Percentiles rank a stretch among this genome's conserved stretches.
These are phyloP conservation scores for Trichoderma endophyticum DNA, from an alignment of 2,329 filamentous ascomycete species.

Conservation along the genomic window DNA sequence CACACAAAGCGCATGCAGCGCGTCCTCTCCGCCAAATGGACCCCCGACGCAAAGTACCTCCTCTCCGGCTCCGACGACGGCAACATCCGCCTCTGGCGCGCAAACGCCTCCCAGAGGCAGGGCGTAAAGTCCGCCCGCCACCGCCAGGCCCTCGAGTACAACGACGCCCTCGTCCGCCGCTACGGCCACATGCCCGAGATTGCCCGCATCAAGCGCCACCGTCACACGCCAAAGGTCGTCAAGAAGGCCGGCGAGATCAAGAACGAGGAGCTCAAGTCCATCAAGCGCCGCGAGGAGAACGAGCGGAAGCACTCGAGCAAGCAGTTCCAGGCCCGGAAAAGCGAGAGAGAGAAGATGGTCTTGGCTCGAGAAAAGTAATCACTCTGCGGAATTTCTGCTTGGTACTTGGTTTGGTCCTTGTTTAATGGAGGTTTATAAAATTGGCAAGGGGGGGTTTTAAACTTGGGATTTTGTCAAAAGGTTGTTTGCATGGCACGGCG, in stretches of 20 bases:
- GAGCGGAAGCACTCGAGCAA: constrained; percentile 88
- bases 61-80: constrained; percentile 92
- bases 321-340: constrained; percentile 67
- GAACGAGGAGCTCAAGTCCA: constrained; percentile 76
- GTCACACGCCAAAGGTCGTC: constrained; percentile 85
- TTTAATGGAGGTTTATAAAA: neutral
- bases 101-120: constrained; percentile 76
- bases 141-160: constrained; percentile 86
- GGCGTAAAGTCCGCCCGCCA: constrained; percentile 84
- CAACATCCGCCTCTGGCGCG: constrained; percentile 82
- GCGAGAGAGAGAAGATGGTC: constrained; percentile 91
- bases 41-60: constrained; percentile 84
- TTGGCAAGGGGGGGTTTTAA: neutral
- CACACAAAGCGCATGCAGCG: constrained; percentile 98
- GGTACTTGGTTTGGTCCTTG: neutral
- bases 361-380: constrained; percentile 59
- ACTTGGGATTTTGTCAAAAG: neutral
- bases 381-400: neutral
- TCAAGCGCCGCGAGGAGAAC: constrained; percentile 92
- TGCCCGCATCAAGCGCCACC: constrained; percentile 81
- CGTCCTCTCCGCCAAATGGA: constrained; percentile 81
- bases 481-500: constrained; percentile 35
- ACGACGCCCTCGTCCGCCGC: constrained; percentile 75
- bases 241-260: constrained; percentile 98
- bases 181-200: constrained; percentile 98